phyloP scores from a whole-genome alignment of 768 basidiomycete genomes.

The Lentinula sp. region DNA sequence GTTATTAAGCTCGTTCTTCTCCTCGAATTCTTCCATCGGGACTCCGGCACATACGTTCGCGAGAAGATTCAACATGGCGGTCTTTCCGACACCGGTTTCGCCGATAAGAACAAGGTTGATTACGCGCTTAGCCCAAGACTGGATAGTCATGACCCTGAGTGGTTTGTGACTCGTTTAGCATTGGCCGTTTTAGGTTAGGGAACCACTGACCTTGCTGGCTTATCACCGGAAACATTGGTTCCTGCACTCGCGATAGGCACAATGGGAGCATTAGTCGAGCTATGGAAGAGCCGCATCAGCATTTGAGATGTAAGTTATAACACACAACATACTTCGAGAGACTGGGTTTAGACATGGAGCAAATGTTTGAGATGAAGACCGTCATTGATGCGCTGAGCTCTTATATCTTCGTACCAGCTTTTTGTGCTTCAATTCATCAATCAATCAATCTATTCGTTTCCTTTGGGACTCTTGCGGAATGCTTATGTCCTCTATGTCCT shows the following conservation, averaged over 20 bases:
- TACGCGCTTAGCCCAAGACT: background rate
- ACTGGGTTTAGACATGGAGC: background rate
- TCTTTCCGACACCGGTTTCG: constrained; percentile 15
- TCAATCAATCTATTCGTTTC: background rate
- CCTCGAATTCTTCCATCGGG: background rate
- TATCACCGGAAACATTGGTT: background rate
- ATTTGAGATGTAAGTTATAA: background rate
- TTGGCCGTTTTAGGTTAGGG: background rate
- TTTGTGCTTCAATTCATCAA: background rate
- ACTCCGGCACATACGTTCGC: constrained; percentile 11
- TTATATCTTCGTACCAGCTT: background rate
- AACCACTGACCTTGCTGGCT: background rate
- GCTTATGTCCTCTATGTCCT: background rate
- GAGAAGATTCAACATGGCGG: constrained; percentile 11
- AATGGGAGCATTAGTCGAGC: background rate
- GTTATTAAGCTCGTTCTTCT: background rate
- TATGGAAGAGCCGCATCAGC: background rate
- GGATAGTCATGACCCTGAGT: constrained; percentile 1
- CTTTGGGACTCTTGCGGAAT: background rate
- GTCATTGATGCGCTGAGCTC: too few species aligned
- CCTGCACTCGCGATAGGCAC: background rate
- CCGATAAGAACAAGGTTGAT: constrained; percentile 7
- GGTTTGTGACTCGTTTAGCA: background rate
- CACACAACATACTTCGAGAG: background rate
- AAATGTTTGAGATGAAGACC: background rate